These are phyloP conservation scores for Ustilago sp. DNA, from an alignment of 1,284 basidiomycete species.

Conservation along the genomic window DNA sequence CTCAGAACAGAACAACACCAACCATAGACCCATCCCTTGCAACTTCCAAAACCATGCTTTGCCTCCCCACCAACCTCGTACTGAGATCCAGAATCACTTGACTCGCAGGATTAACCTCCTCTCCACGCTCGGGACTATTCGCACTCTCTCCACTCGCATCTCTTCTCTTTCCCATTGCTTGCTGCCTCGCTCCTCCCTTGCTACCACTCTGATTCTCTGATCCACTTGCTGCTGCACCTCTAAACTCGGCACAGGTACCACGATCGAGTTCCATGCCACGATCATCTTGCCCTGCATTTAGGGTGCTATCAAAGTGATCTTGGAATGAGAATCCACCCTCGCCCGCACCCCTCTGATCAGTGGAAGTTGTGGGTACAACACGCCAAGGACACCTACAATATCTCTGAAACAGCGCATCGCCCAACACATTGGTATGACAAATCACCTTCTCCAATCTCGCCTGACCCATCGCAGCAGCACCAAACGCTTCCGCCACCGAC, in stretches of 20 bases:
- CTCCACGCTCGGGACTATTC: conserved; percentile 29
- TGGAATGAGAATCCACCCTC: conserved; percentile 26
- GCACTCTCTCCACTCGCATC: conserved; percentile 8
- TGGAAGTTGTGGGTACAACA: not conserved
- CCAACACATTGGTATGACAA: conserved; percentile 50
- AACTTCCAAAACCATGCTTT: conserved; percentile 46
- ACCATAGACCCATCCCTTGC: conserved; percentile 44
- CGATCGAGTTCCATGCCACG: conserved; percentile 49
- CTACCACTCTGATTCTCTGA: not conserved
- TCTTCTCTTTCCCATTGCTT: no score
- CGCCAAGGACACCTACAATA: conserved; percentile 53
- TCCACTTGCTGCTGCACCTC: conserved; percentile 4
- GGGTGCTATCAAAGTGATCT: conserved; percentile 41
- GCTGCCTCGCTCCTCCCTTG: conserved; percentile 1
- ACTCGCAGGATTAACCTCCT: conserved; percentile 12
- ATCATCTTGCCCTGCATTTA: conserved; percentile 28
- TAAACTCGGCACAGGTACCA: conserved; percentile 46
- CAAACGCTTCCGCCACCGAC: conserved; percentile 24
- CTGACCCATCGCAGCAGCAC: conserved; percentile 26
- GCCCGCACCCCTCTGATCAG: not conserved
- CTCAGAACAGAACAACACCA: conserved; percentile 41
- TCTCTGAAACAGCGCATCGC: conserved; percentile 50
- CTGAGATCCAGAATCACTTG: conserved; percentile 45
- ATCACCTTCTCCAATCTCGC: conserved; percentile 51
- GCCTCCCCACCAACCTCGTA: conserved; percentile 35